These are phyloP conservation scores for Microcos paniculata DNA, from an alignment of 345 rosid genomes.

Conservation along the genomic window DNA sequence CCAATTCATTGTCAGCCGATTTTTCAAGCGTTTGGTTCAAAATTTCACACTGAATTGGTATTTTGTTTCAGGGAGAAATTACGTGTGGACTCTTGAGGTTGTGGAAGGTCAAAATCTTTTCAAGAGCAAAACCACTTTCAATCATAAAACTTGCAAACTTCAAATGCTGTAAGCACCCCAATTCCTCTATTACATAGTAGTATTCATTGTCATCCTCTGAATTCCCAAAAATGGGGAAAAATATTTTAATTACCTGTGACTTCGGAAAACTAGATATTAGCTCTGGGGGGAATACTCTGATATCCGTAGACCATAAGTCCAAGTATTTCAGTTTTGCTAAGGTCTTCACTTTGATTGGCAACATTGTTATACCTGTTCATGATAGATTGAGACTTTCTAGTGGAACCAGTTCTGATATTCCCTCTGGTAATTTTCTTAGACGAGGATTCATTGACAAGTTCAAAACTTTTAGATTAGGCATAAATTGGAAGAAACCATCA, in stretches of 20 bases:
- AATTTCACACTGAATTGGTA: too few species aligned
- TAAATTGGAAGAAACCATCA: not conserved
- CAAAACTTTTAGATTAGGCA: not conserved
- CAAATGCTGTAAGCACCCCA: not conserved
- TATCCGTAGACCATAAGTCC: too few species aligned
- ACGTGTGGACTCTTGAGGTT: not conserved
- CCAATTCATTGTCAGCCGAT: too few species aligned
- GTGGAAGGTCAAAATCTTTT: not conserved
- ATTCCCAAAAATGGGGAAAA: too few species aligned
- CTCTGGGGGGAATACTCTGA: too few species aligned
- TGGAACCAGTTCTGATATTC: not conserved
- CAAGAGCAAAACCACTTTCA: not conserved
- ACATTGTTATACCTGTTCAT: not conserved
- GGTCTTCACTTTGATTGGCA: too few species aligned
- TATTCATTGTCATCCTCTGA: too few species aligned
- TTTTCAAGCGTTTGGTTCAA: too few species aligned
- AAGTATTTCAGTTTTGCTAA: too few species aligned
- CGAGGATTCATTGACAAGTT: not conserved
- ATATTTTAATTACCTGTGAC: too few species aligned
- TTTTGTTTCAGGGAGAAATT: too few species aligned
- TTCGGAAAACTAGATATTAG: too few species aligned
- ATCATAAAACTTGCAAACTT: not conserved
- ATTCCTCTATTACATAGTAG: not conserved
- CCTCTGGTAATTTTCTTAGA: not conserved
- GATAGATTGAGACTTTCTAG: constrained; percentile 3